Percentiles rank a stretch among this genome's conserved stretches.
Conservation (phyloP, 2,329 filamentous ascomycete genomes). For the Alternaria sp. region DNA sequence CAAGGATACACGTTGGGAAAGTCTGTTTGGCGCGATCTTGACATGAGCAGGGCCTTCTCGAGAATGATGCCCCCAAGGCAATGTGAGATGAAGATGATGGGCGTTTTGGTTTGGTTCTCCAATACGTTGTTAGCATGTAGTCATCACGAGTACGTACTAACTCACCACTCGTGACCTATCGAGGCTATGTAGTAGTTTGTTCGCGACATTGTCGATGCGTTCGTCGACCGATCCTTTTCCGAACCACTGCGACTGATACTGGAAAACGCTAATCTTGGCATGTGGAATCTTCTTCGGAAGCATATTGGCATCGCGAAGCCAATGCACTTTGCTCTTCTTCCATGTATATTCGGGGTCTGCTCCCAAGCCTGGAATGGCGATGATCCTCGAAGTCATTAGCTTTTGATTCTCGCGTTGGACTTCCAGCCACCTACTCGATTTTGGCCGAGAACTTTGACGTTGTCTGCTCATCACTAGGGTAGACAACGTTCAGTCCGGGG, state of each 20-base stretch:
- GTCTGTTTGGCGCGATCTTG: conserved; percentile 19
- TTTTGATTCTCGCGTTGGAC: not conserved
- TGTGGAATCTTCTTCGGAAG: conserved; percentile 33
- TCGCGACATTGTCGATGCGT: conserved; percentile 33
- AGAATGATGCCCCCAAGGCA: conserved; percentile 38
- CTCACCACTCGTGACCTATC: conserved; percentile 24
- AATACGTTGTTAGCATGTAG: conserved; percentile 10
- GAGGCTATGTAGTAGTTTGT: conserved; percentile 29
- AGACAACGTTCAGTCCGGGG: conserved; percentile 19
- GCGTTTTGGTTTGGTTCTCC: conserved; percentile 24
- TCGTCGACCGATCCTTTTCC: conserved; percentile 36
- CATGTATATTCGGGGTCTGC: conserved; percentile 39
- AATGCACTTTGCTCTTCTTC: conserved; percentile 32
- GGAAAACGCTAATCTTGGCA: conserved; percentile 37
- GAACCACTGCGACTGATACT: conserved; percentile 40
- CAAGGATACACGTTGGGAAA: conserved; percentile 28
- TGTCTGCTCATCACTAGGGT: conserved; percentile 21
- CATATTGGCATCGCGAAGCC: conserved; percentile 39
- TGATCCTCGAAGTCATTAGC: conserved; percentile 24
- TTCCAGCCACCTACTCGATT: conserved; percentile 15
- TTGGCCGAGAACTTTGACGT: conserved; percentile 14
- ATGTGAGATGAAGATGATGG: conserved; percentile 40
- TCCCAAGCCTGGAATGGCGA: conserved; percentile 40
- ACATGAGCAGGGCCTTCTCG: conserved; percentile 25
- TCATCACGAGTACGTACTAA: not conserved